Conservation (phyloP, 202 grass and related monocot genomes). For the Cymbopogon flexuosus region DNA sequence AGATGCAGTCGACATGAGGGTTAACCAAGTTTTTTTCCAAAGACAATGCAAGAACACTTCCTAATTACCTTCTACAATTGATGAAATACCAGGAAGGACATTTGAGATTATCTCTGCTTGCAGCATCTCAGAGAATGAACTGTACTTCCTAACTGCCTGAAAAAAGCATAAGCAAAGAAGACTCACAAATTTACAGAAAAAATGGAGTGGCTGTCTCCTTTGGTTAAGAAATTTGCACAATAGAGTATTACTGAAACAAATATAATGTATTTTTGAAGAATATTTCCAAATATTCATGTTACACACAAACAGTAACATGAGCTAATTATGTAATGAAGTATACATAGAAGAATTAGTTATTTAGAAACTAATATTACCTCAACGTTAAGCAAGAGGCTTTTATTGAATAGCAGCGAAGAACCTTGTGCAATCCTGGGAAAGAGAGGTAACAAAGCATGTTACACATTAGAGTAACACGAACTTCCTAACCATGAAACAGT, state of each 20-base stretch:
- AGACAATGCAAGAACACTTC: constrained; percentile 1
- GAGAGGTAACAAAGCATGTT: constrained; percentile 29
- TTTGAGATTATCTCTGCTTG: constrained; percentile 67
- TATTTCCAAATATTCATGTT: neutral
- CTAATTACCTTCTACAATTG: constrained; percentile 58
- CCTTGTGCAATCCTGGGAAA: constrained; percentile 53
- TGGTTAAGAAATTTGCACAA: neutral
- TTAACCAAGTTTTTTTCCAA: neutral
- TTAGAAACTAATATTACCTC: constrained; percentile 44
- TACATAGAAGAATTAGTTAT: neutral
- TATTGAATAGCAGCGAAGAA: constrained; percentile 83
- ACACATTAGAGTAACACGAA: constrained; percentile 9
- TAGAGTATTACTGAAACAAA: constrained; percentile 3
- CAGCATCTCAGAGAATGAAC: constrained; percentile 73
- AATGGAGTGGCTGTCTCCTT: neutral
- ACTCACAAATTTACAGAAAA: constrained; percentile 2
- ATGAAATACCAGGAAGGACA: constrained; percentile 70
- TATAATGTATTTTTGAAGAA: neutral
- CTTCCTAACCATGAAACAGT: constrained; percentile 3
- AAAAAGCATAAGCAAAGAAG: constrained; percentile 5
- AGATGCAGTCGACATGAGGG: neutral
- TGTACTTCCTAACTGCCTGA: constrained; percentile 59
- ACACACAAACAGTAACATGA: neutral
- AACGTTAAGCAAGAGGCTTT: constrained; percentile 77
- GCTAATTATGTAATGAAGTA: neutral